A percentile compares a stretch with the other conserved stretches of the same genome.
Conservation (phyloP, 352 stramenopile genomes). For the Globisporangium alternatum region DNA sequence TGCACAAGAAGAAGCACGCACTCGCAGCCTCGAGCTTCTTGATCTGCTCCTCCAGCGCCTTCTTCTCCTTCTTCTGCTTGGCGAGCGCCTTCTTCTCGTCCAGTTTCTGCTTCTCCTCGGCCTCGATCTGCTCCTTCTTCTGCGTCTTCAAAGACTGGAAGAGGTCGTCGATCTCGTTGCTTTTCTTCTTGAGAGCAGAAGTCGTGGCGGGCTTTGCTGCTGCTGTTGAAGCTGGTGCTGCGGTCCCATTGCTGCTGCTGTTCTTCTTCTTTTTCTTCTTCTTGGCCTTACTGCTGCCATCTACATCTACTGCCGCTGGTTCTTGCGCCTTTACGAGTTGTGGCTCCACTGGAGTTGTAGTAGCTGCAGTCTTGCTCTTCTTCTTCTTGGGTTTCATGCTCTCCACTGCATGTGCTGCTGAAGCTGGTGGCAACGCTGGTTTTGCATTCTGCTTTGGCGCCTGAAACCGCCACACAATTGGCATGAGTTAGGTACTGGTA, state of each 20-base stretch:
- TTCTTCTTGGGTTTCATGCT: slow-evolving; percentile 8
- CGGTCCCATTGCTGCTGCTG: slow-evolving; percentile 13
- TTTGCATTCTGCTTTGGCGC: not conserved
- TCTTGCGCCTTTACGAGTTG: not conserved
- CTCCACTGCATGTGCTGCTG: not conserved
- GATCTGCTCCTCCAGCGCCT: slow-evolving; percentile 72
- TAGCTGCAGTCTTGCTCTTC: slow-evolving; percentile 14
- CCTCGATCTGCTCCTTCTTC: slow-evolving; percentile 66
- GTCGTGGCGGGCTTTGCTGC: not conserved
- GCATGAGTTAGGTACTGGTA: not conserved
- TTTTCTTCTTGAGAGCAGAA: slow-evolving; percentile 15
- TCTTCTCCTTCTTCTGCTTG: slow-evolving; percentile 52
- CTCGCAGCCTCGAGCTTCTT: slow-evolving; percentile 80
- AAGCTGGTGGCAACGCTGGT: not conserved
- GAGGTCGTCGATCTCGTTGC: slow-evolving; percentile 72
- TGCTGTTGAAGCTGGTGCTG: not conserved
- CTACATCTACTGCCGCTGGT: not conserved
- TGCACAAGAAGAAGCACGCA: slow-evolving; percentile 25
- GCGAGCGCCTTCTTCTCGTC: slow-evolving; percentile 42
- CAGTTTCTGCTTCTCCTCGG: slow-evolving; percentile 48
- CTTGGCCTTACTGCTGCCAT: slow-evolving; percentile 21
- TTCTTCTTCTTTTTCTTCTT: slow-evolving; percentile 72
- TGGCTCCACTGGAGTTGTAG: not conserved
- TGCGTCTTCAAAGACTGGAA: slow-evolving; percentile 73
- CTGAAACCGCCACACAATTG: not conserved